These are phyloP conservation scores for Globisporangium lucens DNA, from an alignment of 352 stramenopile species.

Conservation along the genomic window DNA sequence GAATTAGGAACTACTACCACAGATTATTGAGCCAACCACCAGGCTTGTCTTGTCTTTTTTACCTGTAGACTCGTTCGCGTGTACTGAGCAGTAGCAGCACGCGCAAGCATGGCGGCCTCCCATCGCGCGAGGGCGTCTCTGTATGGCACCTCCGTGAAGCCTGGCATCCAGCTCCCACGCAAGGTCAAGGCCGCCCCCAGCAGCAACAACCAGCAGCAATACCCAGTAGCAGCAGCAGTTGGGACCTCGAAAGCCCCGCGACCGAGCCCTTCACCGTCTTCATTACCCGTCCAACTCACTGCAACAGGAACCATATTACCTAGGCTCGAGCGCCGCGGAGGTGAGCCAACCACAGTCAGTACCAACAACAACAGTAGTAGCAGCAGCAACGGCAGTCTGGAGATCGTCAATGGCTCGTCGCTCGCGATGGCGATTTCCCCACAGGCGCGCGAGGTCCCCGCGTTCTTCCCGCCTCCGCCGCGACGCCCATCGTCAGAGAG, in stretches of 20 bases:
- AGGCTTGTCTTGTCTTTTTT: not conserved
- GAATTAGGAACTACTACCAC: not conserved
- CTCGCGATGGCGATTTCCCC: conserved; percentile 27
- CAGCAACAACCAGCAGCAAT: not conserved
- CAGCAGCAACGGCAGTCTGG: conserved; percentile 15
- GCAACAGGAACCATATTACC: conserved; percentile 29
- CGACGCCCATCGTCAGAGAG: not conserved
- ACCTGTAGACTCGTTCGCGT: not conserved
- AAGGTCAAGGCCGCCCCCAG: not conserved
- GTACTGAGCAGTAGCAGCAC: not conserved
- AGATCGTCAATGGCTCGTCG: conserved; percentile 13
- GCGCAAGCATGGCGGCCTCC: not conserved
- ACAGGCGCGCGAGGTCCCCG: conserved; percentile 23
- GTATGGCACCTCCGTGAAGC: not conserved
- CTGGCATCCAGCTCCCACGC: not conserved
- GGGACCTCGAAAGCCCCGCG: conserved; percentile 21
- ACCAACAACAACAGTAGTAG: conserved; percentile 11
- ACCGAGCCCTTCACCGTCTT: conserved; percentile 18
- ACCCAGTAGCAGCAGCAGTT: not conserved
- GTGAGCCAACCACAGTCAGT: not conserved
- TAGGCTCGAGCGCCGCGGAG: conserved; percentile 28
- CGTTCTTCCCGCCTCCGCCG: conserved; percentile 11
- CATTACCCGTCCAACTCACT: not conserved
- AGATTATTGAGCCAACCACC: not conserved
- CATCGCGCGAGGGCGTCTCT: not conserved